Evolutionary conservation across 179 eudicot species (phyloP).

Genomic region (Heliamphora pulchella): DNA sequence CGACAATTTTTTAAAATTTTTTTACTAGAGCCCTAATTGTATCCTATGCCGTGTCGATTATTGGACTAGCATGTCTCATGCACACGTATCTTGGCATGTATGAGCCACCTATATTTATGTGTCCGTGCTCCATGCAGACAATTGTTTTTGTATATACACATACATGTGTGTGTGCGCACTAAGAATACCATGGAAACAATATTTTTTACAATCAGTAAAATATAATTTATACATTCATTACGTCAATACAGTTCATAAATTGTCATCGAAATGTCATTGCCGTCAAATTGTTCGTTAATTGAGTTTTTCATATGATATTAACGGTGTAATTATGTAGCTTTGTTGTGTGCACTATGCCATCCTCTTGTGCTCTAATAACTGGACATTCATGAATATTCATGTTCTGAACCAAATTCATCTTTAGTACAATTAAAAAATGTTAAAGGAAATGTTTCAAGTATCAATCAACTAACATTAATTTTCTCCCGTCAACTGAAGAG

Average conservation of each 20-base stretch:
- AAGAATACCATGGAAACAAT: neutral
- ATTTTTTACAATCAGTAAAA: neutral
- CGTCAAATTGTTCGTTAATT: neutral
- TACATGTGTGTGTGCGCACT: neutral
- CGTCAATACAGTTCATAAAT: neutral
- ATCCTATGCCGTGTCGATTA: too few relatives aligned
- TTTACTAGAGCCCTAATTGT: too few relatives aligned
- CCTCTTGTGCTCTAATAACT: neutral
- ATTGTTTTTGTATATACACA: neutral
- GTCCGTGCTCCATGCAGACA: too few relatives aligned
- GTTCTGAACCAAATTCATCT: too few relatives aligned
- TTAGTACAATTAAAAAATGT: neutral
- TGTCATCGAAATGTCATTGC: neutral
- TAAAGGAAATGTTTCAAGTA: neutral
- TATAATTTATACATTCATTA: neutral
- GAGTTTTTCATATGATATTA: neutral
- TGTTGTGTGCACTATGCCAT: neutral
- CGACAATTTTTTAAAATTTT: too few relatives aligned
- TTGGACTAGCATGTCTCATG: too few relatives aligned
- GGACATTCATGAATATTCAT: neutral
- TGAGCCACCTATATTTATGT: too few relatives aligned
- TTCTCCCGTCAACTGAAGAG: conserved; percentile 40
- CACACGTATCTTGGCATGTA: too few relatives aligned
- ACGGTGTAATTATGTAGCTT: neutral
- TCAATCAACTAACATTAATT: conserved; percentile 13